phyloP scores from a whole-genome alignment of 2,329 filamentous ascomycete genomes.

The Fusarium lyarnte region DNA sequence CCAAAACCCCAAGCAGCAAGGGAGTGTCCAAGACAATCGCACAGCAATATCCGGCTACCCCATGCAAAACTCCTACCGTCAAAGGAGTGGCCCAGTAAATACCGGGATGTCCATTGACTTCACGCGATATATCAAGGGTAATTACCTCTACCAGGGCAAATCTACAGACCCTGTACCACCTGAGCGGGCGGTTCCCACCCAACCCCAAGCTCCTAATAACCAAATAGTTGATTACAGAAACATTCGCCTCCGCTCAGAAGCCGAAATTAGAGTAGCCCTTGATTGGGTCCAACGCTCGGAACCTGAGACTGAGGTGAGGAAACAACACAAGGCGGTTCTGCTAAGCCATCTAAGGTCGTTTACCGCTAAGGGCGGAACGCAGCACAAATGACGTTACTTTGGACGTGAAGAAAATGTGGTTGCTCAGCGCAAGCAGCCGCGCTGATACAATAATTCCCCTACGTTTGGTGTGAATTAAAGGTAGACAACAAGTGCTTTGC shows the following conservation, averaged over 20 bases:
- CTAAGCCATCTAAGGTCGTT: slow-evolving; percentile 34
- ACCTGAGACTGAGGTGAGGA: slow-evolving; percentile 30
- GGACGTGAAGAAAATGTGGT: slow-evolving; percentile 10
- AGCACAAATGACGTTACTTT: slow-evolving; percentile 12
- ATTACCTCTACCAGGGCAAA: slow-evolving; percentile 10
- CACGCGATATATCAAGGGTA: slow-evolving; percentile 27
- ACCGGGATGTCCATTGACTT: not conserved
- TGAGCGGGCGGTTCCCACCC: slow-evolving; percentile 13
- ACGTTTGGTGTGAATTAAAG: slow-evolving; percentile 7
- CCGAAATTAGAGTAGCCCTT: slow-evolving; percentile 71
- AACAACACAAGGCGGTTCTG: slow-evolving; percentile 34
- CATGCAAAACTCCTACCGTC: slow-evolving; percentile 23
- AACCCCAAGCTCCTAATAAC: not conserved
- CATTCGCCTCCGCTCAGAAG: slow-evolving; percentile 66
- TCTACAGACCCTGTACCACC: not conserved
- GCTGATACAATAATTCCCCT: slow-evolving; percentile 3
- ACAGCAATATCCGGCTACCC: not conserved
- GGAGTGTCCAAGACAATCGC: not conserved
- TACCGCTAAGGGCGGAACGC: slow-evolving; percentile 6
- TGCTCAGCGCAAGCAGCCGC: slow-evolving; percentile 18
- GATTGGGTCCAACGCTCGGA: slow-evolving; percentile 61
- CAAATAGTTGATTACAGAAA: slow-evolving; percentile 18
- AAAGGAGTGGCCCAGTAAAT: slow-evolving; percentile 7
- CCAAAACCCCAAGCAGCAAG: slow-evolving; percentile 14
- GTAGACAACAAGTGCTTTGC: slow-evolving; percentile 2